phyloP scores from a whole-genome alignment of 2,329 filamentous ascomycete genomes.

The Didymosphaeria variabile region DNA sequence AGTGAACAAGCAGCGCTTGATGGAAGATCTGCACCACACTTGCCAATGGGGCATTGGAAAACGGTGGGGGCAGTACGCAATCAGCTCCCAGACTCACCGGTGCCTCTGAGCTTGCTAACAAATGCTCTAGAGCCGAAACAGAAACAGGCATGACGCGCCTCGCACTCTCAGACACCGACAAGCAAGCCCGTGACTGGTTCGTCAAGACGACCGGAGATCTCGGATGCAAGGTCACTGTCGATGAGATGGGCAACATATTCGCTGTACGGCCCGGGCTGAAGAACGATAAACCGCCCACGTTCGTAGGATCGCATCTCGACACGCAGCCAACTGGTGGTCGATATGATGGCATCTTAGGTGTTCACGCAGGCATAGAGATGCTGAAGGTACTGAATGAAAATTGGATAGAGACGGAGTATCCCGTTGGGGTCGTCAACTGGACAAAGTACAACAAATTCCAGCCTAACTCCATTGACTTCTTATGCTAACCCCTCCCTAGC shows the following conservation, averaged over 20 bases:
- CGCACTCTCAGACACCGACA: conserved; percentile 75
- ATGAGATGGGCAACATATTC: conserved; percentile 84
- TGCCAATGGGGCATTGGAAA: conserved; percentile 73
- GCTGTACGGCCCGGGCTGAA: conserved; percentile 71
- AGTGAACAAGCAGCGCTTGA: conserved; percentile 67
- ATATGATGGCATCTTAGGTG: conserved; percentile 81
- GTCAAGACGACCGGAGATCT: conserved; percentile 67
- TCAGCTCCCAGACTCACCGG: not conserved
- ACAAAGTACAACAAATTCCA: conserved; percentile 64
- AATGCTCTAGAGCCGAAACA: conserved; percentile 56
- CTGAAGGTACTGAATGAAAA: conserved; percentile 73
- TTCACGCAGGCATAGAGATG: conserved; percentile 77
- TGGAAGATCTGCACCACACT: conserved; percentile 70
- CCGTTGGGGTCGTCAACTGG: conserved; percentile 80
- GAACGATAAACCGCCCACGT: conserved; percentile 68
- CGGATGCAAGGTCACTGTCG: conserved; percentile 73
- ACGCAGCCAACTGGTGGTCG: conserved; percentile 68
- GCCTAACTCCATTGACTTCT: not conserved
- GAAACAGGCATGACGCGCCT: conserved; percentile 82
- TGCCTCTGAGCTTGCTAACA: conserved; percentile 14
- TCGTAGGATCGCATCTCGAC: conserved; percentile 72
- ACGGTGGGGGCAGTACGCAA: conserved; percentile 71
- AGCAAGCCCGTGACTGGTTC: conserved; percentile 79
- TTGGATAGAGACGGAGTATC: conserved; percentile 72
- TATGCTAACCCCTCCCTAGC: conserved; percentile 50